A percentile compares a stretch with the other conserved stretches of the same genome.
These are phyloP conservation scores for Malassezia caprae DNA, from an alignment of 1,284 basidiomycete species.

Conservation along the genomic window DNA sequence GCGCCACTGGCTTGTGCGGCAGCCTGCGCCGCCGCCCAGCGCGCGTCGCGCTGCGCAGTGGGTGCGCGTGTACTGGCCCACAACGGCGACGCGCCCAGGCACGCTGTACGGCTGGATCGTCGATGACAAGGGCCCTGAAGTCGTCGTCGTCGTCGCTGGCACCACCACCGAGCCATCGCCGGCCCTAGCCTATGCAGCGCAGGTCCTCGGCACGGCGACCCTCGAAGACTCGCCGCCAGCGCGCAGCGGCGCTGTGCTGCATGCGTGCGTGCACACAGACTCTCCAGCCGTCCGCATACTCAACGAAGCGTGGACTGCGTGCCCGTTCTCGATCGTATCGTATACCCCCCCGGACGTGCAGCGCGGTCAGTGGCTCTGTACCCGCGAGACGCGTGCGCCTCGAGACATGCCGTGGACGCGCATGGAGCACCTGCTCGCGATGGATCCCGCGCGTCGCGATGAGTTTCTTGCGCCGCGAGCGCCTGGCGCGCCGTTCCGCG, in stretches of 20 bases:
- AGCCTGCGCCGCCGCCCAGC: background rate
- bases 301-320: background rate
- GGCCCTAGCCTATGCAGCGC: background rate
- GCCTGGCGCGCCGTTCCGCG: background rate
- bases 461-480: background rate
- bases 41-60: background rate
- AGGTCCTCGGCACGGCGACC: background rate
- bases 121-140: background rate
- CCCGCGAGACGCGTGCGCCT: background rate
- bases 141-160: background rate
- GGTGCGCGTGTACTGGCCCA: background rate
- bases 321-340: background rate
- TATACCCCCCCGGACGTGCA: constrained; percentile 9
- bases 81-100: background rate
- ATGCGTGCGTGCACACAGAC: background rate
- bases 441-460: constrained; percentile 7
- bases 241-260: background rate
- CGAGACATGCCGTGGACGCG: background rate
- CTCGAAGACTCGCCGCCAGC: background rate
- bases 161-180: background rate
- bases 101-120: background rate
- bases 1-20: background rate
- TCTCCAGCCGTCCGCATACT: background rate
- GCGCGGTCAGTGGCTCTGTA: background rate
- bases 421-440: constrained; percentile 11